Evolutionary conservation across 2,329 filamentous ascomycete genomes (phyloP).

Genomic region (Epichloe sp.): DNA sequence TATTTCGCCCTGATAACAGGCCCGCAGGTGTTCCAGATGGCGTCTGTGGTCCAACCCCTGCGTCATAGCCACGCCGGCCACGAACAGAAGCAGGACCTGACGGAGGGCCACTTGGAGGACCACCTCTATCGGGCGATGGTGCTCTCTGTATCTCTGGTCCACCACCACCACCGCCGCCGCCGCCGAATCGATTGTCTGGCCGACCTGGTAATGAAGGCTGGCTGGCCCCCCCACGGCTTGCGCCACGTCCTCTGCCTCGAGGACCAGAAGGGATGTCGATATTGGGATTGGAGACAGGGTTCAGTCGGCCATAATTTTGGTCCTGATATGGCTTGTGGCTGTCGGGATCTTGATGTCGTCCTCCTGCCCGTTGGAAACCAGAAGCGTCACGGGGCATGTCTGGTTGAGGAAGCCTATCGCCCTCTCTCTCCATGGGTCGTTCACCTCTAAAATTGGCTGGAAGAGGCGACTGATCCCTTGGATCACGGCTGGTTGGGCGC

Average conservation of each 20-base stretch:
- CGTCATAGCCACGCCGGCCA: conserved; percentile 31
- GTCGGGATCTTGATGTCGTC: conserved; percentile 32
- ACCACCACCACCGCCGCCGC: conserved; percentile 11
- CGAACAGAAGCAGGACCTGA: conserved; percentile 40
- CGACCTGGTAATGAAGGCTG: conserved; percentile 23
- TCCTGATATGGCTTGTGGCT: conserved; percentile 41
- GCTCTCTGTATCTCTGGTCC: conserved; percentile 27
- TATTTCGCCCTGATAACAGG: conserved; percentile 27
- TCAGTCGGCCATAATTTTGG: conserved; percentile 50
- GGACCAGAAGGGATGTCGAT: conserved; percentile 42
- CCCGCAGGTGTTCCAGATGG: conserved; percentile 15
- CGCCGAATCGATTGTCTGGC: conserved; percentile 28
- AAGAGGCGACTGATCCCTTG: conserved; percentile 20
- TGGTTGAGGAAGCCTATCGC: conserved; percentile 13
- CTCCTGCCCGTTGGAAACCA: conserved; percentile 23
- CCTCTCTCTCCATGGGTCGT: conserved; percentile 26
- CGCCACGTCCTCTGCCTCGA: conserved; percentile 34
- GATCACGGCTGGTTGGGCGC: conserved; percentile 17
- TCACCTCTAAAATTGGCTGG: conserved; percentile 19
- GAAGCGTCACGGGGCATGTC: conserved; percentile 29
- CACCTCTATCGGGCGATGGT: conserved; percentile 32
- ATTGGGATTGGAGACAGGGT: conserved; percentile 29
- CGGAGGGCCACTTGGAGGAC: conserved; percentile 37
- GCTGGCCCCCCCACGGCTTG: conserved; percentile 22
- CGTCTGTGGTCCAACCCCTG: conserved; percentile 17